Base-by-base conservation (phyloP, 148 eudicot genomes). In the Rheum nobile region DNA sequence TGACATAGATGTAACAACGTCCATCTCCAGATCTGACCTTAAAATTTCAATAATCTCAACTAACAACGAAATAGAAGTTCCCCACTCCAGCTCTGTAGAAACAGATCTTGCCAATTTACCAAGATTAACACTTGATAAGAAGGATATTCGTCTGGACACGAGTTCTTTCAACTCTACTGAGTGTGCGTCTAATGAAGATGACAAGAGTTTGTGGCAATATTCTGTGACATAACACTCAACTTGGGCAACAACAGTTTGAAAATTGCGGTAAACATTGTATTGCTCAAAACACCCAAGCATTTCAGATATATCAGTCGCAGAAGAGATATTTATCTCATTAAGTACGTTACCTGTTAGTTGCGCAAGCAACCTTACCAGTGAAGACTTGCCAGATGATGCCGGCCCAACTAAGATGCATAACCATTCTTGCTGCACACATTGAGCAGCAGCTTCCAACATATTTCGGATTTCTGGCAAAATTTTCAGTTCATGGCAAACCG, bases 241-340 rank as follows among this genome's bases (percentile, higher is more conserved):
- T 80, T 78, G 90, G 77, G 81, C 75, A 81, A 85, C 79, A 67
- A 79, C 75, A 41, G 82, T 74, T 46, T 87, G 85, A 74, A 83
- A 95, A 77, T 90, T 88, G 46, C 99, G 90, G 72, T 86, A 85
- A 74, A 88, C 92, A 86, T 91, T 88, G 77, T 90, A 87, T 80
- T 95, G 99, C 89, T 95, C 99, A 83, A 95, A 95, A 79, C 86
- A 88, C 81, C 99, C 99, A 79, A 95, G 90, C 72, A 95, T 79
- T 55, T 95, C 99, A 21, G 97, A 87, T 78, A 86, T 95, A 80
- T 95, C 99, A 79, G 96, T 87, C 28, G 96, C 85, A 54, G 99
- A 90, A n/a, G 99, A 95, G 76, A 95, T 89, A 87, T 84, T 91
- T 71, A 95, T 82, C 78, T 95, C 99, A 79, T 88, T 86, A 71